Percentiles rank a stretch among this genome's conserved stretches.
phyloP scores from a whole-genome alignment of 2,329 filamentous ascomycete genomes.

The Cadophora sp. region DNA sequence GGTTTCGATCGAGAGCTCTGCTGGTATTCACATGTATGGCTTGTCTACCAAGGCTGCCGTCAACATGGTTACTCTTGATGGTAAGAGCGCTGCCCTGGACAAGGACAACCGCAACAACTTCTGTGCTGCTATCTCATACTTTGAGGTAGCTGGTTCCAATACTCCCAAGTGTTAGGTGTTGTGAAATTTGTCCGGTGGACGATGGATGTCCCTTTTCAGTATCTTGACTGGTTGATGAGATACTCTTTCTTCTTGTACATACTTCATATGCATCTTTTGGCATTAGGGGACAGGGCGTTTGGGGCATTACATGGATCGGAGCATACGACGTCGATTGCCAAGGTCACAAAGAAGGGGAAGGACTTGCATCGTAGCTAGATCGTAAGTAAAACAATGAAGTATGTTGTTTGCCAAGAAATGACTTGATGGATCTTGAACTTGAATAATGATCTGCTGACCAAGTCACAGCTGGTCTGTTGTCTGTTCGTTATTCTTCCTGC shows the following conservation, averaged over 20 bases:
- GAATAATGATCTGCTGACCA: neutral
- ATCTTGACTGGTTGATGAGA: conserved; percentile 26
- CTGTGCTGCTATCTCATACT: conserved; percentile 65
- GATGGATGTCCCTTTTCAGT: neutral
- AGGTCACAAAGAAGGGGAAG: neutral
- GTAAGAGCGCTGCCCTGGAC: conserved; percentile 58
- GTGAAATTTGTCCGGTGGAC: neutral
- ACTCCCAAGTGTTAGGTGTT: conserved; percentile 12
- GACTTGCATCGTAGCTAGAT: conserved; percentile 4
- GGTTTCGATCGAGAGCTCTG: conserved; percentile 71
- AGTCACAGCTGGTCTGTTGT: neutral
- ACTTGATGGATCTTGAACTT: neutral
- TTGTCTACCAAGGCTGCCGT: conserved; percentile 76
- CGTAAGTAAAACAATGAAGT: conserved; percentile 7
- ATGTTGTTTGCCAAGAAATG: neutral
- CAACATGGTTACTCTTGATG: conserved; percentile 75
- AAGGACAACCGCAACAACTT: conserved; percentile 70
- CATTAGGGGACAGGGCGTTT: conserved; percentile 17
- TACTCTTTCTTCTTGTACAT: conserved; percentile 37
- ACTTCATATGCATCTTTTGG: conserved; percentile 19
- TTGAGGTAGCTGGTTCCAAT: conserved; percentile 40
- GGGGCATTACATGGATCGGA: conserved; percentile 13
- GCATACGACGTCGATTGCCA: conserved; percentile 16
- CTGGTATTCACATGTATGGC: conserved; percentile 66
- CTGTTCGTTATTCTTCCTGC: neutral